A percentile compares a stretch with the other conserved stretches of the same genome.
Conservation (phyloP, 1,284 basidiomycete species). For the Austroboletus novae-zelandiae region DNA sequence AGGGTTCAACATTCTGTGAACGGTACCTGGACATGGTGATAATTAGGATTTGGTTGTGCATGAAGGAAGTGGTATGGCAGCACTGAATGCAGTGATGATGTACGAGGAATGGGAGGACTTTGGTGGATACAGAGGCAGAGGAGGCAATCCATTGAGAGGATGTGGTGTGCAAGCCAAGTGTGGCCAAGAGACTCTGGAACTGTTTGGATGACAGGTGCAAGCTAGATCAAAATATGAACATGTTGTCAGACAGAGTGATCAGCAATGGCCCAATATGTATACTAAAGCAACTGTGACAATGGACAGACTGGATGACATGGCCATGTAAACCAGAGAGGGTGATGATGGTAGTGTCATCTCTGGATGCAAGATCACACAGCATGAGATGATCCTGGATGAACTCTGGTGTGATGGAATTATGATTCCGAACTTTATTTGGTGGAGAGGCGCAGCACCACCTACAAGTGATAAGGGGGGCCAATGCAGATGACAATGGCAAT, state of each 20-base stretch:
- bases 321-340: slow-evolving; percentile 88
- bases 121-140: no score
- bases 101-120: no score
- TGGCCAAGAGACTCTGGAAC: slow-evolving; percentile 55
- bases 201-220: slow-evolving; percentile 59
- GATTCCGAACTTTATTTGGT: no score
- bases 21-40: no score
- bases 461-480: slow-evolving; percentile 3
- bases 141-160: no score
- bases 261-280: slow-evolving; percentile 2
- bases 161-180: no score
- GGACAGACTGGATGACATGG: slow-evolving; percentile 54
- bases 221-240: slow-evolving; percentile 63
- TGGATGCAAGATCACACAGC: slow-evolving; percentile 46
- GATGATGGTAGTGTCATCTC: slow-evolving; percentile 52
- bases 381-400: slow-evolving; percentile 41
- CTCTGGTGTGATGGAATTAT: no score
- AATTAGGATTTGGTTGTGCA: no score
- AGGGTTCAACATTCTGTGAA: no score
- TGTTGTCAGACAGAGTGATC: slow-evolving; percentile 42
- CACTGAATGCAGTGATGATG: no score
- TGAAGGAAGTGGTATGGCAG: no score
- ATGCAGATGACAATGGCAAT: slow-evolving; percentile 9
- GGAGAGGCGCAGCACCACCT: slow-evolving; percentile 81
- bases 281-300: slow-evolving; percentile 6